Evolutionary conservation across 345 rosid species (phyloP).

Genomic region (Hibiscus tridactylites): DNA sequence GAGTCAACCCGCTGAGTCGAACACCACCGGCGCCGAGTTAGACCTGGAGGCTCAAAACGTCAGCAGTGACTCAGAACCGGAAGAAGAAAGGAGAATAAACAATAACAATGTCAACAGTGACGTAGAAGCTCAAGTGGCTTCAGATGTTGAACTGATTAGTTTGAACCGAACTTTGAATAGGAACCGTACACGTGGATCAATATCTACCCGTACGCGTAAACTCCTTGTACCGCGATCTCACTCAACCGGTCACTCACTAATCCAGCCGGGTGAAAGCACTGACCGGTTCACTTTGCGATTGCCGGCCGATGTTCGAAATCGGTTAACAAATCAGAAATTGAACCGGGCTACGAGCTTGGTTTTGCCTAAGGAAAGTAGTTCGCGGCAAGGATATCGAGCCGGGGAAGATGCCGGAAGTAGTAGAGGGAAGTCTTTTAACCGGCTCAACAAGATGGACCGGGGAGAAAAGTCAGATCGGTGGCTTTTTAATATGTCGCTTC

Average conservation of each 20-base stretch:
- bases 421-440: conserved; percentile 26
- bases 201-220: conserved; percentile 26
- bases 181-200: conserved; percentile 42
- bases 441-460: conserved; percentile 17
- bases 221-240: conserved; percentile 53
- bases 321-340: conserved; percentile 46
- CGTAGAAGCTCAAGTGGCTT: neutral
- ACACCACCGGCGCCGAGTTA: neutral
- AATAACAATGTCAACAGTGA: neutral
- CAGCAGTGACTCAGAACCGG: neutral
- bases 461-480: conserved; percentile 37
- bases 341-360: conserved; percentile 57
- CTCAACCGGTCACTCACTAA: conserved; percentile 82
- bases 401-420: conserved; percentile 23
- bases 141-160: conserved; percentile 15
- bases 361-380: conserved; percentile 37
- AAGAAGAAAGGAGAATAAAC: neutral
- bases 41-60: neutral
- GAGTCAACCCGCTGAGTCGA: neutral
- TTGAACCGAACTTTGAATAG: conserved; percentile 20
- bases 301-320: conserved; percentile 69
- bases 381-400: conserved; percentile 14
- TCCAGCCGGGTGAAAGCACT: conserved; percentile 70
- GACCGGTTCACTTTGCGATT: conserved; percentile 76
- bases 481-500: conserved; percentile 22